phyloP scores from a whole-genome alignment of 2,329 filamentous ascomycete species.

The Botrytis paeoniae region DNA sequence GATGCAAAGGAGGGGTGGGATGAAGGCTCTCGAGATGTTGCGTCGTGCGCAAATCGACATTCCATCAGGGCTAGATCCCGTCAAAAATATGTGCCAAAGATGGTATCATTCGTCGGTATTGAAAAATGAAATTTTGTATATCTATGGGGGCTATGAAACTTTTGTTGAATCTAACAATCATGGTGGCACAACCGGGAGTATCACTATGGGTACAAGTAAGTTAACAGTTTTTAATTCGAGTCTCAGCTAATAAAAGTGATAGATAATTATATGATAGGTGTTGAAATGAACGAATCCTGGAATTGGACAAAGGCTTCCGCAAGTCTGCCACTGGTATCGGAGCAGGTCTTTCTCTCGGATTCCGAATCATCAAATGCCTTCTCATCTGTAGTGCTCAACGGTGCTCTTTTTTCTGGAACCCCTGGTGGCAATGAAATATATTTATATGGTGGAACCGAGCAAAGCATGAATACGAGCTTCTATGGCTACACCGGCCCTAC shows the following conservation, averaged over 20 bases:
- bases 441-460: conserved; percentile 23
- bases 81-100: conserved; percentile 19
- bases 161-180: conserved; percentile 15
- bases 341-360: conserved; percentile 15
- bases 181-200: not conserved
- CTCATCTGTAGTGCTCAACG: conserved; percentile 9
- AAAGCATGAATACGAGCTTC: conserved; percentile 24
- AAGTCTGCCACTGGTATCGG: conserved; percentile 12
- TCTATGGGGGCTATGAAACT: conserved; percentile 18
- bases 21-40: conserved; percentile 1
- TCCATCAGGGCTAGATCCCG: conserved; percentile 9
- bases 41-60: conserved; percentile 14
- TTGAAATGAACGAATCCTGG: conserved; percentile 23
- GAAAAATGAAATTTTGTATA: conserved; percentile 17
- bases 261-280: conserved; percentile 23
- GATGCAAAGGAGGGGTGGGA: not conserved
- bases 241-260: not conserved
- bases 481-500: conserved; percentile 13
- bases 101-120: conserved; percentile 17
- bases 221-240: not conserved
- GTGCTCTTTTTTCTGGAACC: conserved; percentile 22
- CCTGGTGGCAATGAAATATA: conserved; percentile 16
- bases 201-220: conserved; percentile 25
- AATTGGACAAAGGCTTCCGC: conserved; percentile 19
- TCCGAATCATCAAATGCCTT: conserved; percentile 14